These are phyloP conservation scores for Leersia perrieri DNA, from an alignment of 176 grass and related monocot genomes.

Conservation along the genomic window DNA sequence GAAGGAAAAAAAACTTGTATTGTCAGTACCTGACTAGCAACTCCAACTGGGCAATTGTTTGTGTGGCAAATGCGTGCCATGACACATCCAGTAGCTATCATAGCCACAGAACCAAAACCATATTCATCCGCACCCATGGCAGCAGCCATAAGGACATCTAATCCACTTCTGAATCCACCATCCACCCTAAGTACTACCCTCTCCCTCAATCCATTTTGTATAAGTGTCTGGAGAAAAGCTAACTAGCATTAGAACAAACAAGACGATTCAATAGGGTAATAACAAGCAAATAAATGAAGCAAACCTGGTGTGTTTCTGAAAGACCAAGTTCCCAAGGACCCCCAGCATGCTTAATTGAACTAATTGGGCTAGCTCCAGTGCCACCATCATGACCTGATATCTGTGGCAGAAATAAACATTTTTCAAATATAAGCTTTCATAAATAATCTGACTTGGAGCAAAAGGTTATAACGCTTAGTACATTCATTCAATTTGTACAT, in stretches of 20 bases:
- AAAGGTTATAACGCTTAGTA: background rate
- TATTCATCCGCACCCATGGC: conserved; percentile 99
- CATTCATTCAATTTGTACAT: background rate
- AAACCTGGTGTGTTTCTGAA: conserved; percentile 98
- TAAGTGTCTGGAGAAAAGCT: conserved; percentile 64
- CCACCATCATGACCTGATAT: conserved; percentile 99
- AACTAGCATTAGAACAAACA: conserved; percentile 39
- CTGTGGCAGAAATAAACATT: conserved; percentile 46
- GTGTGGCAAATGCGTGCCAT: conserved; percentile 99
- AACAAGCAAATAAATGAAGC: conserved; percentile 25
- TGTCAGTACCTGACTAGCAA: conserved; percentile 93
- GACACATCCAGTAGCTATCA: conserved; percentile 99
- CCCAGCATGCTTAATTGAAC: conserved; percentile 99
- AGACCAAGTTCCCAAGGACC: conserved; percentile 99
- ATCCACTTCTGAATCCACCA: conserved; percentile 96
- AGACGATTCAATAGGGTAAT: conserved; percentile 12
- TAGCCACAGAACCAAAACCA: conserved; percentile 99
- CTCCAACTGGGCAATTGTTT: conserved; percentile 99
- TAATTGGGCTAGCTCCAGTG: conserved; percentile 98
- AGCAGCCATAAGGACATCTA: conserved; percentile 91
- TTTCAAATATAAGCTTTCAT: background rate
- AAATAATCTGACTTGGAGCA: background rate
- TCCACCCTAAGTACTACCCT: conserved; percentile 95
- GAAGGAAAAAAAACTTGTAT: conserved; percentile 29
- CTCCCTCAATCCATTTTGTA: conserved; percentile 94